Evolutionary conservation across 2,329 filamentous ascomycete genomes (phyloP), one percentile per base, ranked within the genome.

Genomic region (Neonectria punicea): DNA sequence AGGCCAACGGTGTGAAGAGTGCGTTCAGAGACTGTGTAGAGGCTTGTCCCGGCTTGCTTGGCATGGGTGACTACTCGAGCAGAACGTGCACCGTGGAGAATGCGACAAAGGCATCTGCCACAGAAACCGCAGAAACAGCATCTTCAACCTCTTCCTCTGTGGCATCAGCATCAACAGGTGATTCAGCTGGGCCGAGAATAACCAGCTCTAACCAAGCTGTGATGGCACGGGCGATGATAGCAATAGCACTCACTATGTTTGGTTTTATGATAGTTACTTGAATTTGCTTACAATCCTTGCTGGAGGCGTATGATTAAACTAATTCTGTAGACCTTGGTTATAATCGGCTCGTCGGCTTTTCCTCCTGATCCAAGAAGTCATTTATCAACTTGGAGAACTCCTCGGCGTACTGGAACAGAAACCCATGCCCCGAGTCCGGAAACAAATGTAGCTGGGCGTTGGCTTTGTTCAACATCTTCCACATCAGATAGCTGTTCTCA

Each of bases 401-500:
- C 6, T 66, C 61, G 9, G 77, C 77, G 56, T 78, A 77, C 53
- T 79, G 78, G 36, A 68, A 80, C 10, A 79, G 70, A 49, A 80
- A 80, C 0, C 77, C 79, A 58, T 80, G 78, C 6, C 78, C 79
- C 22, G 77, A 76, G 59, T 80, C 74, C 1, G 79, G 77, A 49
- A 74, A 80, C 5, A 80, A 28, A 55, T 79, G 77, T 34, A 80
- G 67, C 47, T 76, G 76, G 16, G 75, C 76, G 16, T 73, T 67
- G 4, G 69, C 66, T 28, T 74, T 70, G 44, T 71, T 75, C 46
- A 81, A 53, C 67, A 76, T 78, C 54, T 75, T 74, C 76, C 79
- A 80, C 72, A 81, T 72, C 16, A 79, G 44, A 13, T 77, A 76
- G 62, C 79, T 82, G 46, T 81, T 80, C 25, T 77, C 76, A 0